These are phyloP conservation scores for Pseudoturritis turrita DNA, from an alignment of 345 rosid species.

Conservation along the genomic window DNA sequence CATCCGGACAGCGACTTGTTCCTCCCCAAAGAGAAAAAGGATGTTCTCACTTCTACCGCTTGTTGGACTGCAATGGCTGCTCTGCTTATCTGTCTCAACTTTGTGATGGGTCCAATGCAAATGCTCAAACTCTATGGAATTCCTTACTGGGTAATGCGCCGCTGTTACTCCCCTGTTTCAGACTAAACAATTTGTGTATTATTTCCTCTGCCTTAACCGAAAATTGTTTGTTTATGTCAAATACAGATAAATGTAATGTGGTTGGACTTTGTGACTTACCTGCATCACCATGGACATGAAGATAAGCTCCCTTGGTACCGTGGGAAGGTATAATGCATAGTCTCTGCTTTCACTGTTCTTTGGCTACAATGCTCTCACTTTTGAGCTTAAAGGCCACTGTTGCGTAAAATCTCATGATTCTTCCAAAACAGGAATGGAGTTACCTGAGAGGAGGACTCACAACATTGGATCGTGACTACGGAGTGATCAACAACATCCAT, in stretches of 20 bases:
- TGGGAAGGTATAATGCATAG: slow-evolving; percentile 49
- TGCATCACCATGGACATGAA: slow-evolving; percentile 90
- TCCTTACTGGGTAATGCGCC: slow-evolving; percentile 55
- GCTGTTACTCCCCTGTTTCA: not conserved
- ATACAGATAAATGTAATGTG: slow-evolving; percentile 68
- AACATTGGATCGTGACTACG: slow-evolving; percentile 83
- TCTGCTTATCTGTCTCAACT: slow-evolving; percentile 48
- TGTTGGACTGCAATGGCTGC: slow-evolving; percentile 77
- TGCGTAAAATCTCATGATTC: not conserved
- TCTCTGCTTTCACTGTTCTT: not conserved
- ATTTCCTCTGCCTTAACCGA: not conserved
- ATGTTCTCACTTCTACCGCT: slow-evolving; percentile 64
- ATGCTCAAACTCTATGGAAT: slow-evolving; percentile 69
- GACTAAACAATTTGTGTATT: not conserved
- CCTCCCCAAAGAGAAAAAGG: slow-evolving; percentile 59
- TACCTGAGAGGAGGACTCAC: slow-evolving; percentile 92
- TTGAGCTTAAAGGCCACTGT: not conserved
- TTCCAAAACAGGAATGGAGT: slow-evolving; percentile 71
- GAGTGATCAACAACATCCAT: slow-evolving; percentile 82
- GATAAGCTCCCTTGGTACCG: slow-evolving; percentile 95
- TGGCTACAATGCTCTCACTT: not conserved
- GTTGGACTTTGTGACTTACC: slow-evolving; percentile 83
- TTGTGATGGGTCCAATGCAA: slow-evolving; percentile 51
- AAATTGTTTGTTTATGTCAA: not conserved
- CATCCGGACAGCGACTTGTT: slow-evolving; percentile 77